Evolutionary conservation across 768 basidiomycete species (phyloP), one percentile per base, ranked within the genome.

Genomic region (Xerocomellus amylosporus): DNA sequence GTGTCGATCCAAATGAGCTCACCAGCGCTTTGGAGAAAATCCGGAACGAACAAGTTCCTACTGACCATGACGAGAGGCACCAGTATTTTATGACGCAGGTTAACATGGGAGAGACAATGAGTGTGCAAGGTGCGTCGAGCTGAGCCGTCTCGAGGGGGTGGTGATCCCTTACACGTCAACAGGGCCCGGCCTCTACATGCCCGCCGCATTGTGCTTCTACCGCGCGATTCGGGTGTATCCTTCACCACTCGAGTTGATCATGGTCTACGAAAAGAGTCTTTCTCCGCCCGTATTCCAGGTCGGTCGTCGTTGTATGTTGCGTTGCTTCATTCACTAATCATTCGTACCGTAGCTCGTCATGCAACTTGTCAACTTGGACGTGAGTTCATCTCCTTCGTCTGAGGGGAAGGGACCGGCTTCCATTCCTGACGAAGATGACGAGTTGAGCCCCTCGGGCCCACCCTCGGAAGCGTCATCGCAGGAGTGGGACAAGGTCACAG

Each of bases 171-270:
- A 58, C 48, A n/a, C 30, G 45, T 49, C 51, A 22, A 24, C 57
- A 97, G 96, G 95, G 36, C 87, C 90, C 40, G 72, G 79, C 26
- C 87, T 85, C 73, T 75, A 87, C 66, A 78, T 98, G 26, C 80
- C 85, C 12, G 87, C 95, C 19, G 95, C 97, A 39, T 72, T 91
- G 67, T 83, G 86, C 39, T 98, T 98, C 82, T 99, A 86, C 81
- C 83, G 93, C 46, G 95, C 93, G 1, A 84, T 98, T 54, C 80
- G 88, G 51, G 93, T 97, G 34, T 99, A 99, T 75, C 97, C 97
- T 46, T 85, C 90, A 30, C 93, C 95, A 1, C 84, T 93, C 31
- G 97, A 98, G 72, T 83, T 98, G 62, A 88, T 99, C 64, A 84
- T 88, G 71, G 95, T 98, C 58, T 96, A 97, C 66, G 86, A 98